Conservation (phyloP, 495 filamentous ascomycete species). For the Annulohypoxylon nitens region DNA sequence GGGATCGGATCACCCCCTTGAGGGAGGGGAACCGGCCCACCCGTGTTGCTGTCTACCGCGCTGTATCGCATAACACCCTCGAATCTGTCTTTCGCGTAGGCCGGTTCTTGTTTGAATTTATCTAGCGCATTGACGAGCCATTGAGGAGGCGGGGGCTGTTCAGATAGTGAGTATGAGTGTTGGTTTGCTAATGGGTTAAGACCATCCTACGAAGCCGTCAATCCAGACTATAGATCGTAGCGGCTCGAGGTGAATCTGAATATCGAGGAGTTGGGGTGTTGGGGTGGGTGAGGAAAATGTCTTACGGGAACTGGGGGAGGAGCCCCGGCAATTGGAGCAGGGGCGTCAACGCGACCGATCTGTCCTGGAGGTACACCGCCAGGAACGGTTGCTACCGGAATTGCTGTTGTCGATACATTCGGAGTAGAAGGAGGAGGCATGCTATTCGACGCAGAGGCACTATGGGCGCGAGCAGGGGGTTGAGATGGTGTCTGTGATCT, state of each 20-base stretch:
- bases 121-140: slow-evolving; percentile 81
- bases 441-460: slow-evolving; percentile 66
- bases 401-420: slow-evolving; percentile 49
- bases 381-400: slow-evolving; percentile 53
- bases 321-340: slow-evolving; percentile 67
- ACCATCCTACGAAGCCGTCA: slow-evolving; percentile 40
- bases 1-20: slow-evolving; percentile 62
- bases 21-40: slow-evolving; percentile 63
- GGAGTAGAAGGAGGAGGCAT: slow-evolving; percentile 72
- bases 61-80: slow-evolving; percentile 90
- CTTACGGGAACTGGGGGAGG: slow-evolving; percentile 68
- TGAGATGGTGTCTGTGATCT: slow-evolving; percentile 63
- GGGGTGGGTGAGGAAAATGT: slow-evolving; percentile 46
- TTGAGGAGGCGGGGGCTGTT: slow-evolving; percentile 79
- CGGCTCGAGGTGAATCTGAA: slow-evolving; percentile 48
- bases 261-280: slow-evolving; percentile 36
- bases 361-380: slow-evolving; percentile 62
- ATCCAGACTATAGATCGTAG: slow-evolving; percentile 48
- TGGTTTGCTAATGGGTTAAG: slow-evolving; percentile 32
- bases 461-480: slow-evolving; percentile 63
- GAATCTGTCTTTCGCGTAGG: slow-evolving; percentile 82
- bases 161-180: slow-evolving; percentile 45
- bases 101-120: slow-evolving; percentile 63
- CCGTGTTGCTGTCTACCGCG: slow-evolving; percentile 76
- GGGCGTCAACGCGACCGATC: slow-evolving; percentile 74